Conservation (phyloP, 2,329 filamentous ascomycete species). For the Ophiostoma perfectum region DNA sequence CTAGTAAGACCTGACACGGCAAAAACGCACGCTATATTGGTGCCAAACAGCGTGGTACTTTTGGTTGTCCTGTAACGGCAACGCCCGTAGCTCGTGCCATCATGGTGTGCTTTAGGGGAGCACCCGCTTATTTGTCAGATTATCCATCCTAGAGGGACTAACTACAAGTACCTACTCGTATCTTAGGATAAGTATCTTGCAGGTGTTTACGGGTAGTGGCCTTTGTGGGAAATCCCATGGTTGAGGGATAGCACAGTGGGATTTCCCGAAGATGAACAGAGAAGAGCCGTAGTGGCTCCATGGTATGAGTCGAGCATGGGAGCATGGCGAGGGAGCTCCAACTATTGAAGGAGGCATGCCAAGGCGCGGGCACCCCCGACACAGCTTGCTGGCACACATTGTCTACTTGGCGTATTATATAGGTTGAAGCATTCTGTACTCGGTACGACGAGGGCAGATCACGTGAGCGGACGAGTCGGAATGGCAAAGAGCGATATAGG, state of each 20-base stretch:
- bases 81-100: background rate
- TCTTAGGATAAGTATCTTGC: too few relatives aligned
- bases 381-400: background rate
- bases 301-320: background rate
- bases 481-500: too few relatives aligned
- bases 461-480: too few relatives aligned
- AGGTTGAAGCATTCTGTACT: too few relatives aligned
- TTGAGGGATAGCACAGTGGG: background rate
- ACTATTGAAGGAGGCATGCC: background rate
- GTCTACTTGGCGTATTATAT: background rate
- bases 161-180: too few relatives aligned
- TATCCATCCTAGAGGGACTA: too few relatives aligned
- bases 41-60: background rate
- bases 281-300: background rate
- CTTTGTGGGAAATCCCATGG: background rate
- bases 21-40: background rate
- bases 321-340: too few relatives aligned
- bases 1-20: background rate
- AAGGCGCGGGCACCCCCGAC: background rate
- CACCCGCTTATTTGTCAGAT: too few relatives aligned
- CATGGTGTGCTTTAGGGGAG: too few relatives aligned
- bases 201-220: background rate
- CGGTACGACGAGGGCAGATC: too few relatives aligned
- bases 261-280: background rate
- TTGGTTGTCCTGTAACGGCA: slow-evolving; percentile 1